Evolutionary conservation across 2,329 filamentous ascomycete species (phyloP), one percentile per base, ranked within the genome.

Genomic region (Biscogniauxia mediterranea): DNA sequence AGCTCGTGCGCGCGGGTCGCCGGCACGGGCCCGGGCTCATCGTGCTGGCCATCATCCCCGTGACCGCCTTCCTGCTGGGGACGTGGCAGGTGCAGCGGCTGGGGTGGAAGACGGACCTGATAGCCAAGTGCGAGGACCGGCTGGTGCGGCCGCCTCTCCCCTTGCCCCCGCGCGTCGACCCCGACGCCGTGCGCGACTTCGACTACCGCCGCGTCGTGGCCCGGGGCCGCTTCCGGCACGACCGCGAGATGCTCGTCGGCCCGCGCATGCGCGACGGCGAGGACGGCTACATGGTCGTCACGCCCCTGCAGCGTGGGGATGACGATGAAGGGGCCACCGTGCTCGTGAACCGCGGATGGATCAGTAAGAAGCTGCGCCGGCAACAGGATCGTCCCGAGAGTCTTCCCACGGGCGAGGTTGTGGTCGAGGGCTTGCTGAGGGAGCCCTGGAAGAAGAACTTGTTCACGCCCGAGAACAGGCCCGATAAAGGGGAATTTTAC

Each of bases 401-500:
- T 1, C 68, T 98, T 67, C 89, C 90, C 0, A 74, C 72, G 55
- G 92, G 87, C 0, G 86, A 90, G 70, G 88, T 98, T 9, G 85
- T 83, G 0, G 87, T 99, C 2, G 88, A 97, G 77, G 95, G 95
- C 0, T 71, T 99, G 74, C 74, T 99, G 74, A 80, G 95, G 62
- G 87, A 95, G 78, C 94, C 94, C 8, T 96, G 92, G 86, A 95
- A 96, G 84, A 96, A 94, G 83, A 99, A 99, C 75, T 90, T 93
- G 85, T 99, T 99, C 75, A 99, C 95, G 59, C 95, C 95, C 0
- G 88, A 90, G 0, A 99, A 99, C 70, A 82, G 86, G 68, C 94
- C 94, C 0, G 89, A 93, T 68, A 87, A 88, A 72, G 86, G 89
- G 61, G 89, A 93, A 76, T 99, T 96, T 75, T 97, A 97, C 78